Percentiles rank a stretch among this genome's conserved stretches.
Evolutionary conservation across 345 rosid species (phyloP).

Genomic region (Salix arbutifolia): DNA sequence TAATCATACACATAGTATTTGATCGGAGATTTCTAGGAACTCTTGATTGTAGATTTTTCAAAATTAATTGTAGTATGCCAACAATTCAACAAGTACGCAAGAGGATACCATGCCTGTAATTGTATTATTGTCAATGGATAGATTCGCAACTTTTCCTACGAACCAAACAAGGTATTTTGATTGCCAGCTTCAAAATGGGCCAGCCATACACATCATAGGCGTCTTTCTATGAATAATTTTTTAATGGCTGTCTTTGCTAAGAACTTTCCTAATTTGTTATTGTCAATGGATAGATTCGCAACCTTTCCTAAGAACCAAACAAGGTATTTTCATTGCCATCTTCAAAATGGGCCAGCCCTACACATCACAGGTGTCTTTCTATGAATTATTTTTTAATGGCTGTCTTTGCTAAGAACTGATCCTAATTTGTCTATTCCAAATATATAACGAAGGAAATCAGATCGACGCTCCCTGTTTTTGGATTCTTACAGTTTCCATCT

Average conservation of each 20-base stretch:
- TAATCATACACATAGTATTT: too few species aligned
- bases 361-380: background rate
- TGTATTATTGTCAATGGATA: background rate
- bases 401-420: background rate
- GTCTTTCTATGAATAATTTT: background rate
- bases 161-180: background rate
- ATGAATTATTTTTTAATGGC: too few species aligned
- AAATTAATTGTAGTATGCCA: too few species aligned
- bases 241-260: background rate
- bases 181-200: conserved; percentile 9
- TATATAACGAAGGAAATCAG: background rate
- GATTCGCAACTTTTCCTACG: background rate
- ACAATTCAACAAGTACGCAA: too few species aligned
- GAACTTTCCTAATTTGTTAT: background rate
- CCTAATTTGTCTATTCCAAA: conserved; percentile 5
- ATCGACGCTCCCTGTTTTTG: background rate
- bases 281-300: background rate
- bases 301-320: background rate
- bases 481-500: background rate
- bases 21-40: background rate
- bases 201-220: conserved; percentile 3
- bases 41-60: background rate
- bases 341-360: conserved; percentile 4
- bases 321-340: conserved; percentile 10
- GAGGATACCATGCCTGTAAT: background rate